Evolutionary conservation across 208 protist genomes (phyloP).

Genomic region (Trypanosoma scelopori): DNA sequence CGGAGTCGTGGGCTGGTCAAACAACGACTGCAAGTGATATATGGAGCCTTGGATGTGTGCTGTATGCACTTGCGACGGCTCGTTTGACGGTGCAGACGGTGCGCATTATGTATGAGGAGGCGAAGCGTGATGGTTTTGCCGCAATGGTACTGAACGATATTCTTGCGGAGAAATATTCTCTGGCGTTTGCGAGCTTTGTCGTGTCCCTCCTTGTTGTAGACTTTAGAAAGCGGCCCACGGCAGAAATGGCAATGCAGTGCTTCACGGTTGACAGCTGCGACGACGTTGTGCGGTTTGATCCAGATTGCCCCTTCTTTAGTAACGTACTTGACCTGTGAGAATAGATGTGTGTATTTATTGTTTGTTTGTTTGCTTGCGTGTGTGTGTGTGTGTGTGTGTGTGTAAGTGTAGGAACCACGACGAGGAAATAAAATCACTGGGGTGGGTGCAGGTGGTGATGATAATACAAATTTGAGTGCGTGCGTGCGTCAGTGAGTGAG

Average conservation of each 20-base stretch:
- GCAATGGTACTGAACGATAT: slow-evolving; percentile 75
- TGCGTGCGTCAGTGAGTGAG: too few relatives aligned
- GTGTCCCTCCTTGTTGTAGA: slow-evolving; percentile 74
- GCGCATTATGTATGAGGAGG: slow-evolving; percentile 79
- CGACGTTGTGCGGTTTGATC: slow-evolving; percentile 53
- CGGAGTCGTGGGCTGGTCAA: slow-evolving; percentile 62
- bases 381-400: too few relatives aligned
- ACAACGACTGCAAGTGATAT: slow-evolving; percentile 77
- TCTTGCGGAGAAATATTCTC: slow-evolving; percentile 47
- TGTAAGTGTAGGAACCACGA: too few relatives aligned
- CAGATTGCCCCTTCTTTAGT: slow-evolving; percentile 63
- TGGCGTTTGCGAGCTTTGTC: slow-evolving; percentile 78
- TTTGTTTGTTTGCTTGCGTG: too few relatives aligned
- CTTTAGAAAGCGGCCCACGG: slow-evolving; percentile 60
- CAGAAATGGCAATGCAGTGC: slow-evolving; percentile 51
- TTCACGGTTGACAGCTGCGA: slow-evolving; percentile 38
- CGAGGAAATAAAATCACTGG: too few relatives aligned
- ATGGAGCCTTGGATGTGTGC: slow-evolving; percentile 84
- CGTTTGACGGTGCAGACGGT: slow-evolving; percentile 54
- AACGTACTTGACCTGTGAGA: slow-evolving; percentile 71
- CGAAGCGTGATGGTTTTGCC: slow-evolving; percentile 56
- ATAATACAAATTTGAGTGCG: too few relatives aligned
- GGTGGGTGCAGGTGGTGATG: too few relatives aligned
- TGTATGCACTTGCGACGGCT: slow-evolving; percentile 79
- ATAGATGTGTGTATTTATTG: neutral